Evolutionary conservation across 2,329 filamentous ascomycete species (phyloP).

Genomic region (Pseudogymnoascus sp.): DNA sequence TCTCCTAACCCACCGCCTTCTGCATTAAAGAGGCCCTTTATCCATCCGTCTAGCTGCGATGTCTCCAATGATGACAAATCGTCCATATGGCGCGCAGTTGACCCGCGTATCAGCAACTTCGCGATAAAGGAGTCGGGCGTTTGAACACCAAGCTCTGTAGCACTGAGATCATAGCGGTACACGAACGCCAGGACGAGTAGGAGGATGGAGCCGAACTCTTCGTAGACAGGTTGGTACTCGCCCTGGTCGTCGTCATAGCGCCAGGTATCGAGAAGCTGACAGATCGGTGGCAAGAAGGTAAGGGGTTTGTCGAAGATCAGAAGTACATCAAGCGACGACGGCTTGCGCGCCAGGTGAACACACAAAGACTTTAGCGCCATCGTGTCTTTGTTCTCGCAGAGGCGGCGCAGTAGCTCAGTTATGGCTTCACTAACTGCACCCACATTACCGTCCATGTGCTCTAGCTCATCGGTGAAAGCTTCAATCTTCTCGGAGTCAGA

Average conservation of each 20-base stretch:
- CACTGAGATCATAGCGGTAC: conserved; percentile 63
- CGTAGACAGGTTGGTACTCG: conserved; percentile 78
- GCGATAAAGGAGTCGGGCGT: conserved; percentile 58
- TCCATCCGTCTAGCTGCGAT: conserved; percentile 58
- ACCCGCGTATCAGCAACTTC: conserved; percentile 53
- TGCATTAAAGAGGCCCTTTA: conserved; percentile 39
- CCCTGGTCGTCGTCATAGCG: conserved; percentile 74
- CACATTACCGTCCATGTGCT: conserved; percentile 86
- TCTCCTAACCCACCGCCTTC: conserved; percentile 68
- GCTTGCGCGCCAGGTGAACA: conserved; percentile 62
- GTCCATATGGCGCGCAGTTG: conserved; percentile 47
- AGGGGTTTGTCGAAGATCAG: conserved; percentile 65
- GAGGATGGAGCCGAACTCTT: conserved; percentile 73
- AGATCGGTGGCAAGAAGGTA: conserved; percentile 64
- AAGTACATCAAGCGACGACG: conserved; percentile 64
- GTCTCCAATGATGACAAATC: conserved; percentile 55
- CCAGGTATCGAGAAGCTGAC: conserved; percentile 70
- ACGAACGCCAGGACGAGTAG: conserved; percentile 65
- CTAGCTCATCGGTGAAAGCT: conserved; percentile 70
- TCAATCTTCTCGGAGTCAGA: conserved; percentile 68
- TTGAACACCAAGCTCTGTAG: conserved; percentile 54
- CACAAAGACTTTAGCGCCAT: conserved; percentile 72
- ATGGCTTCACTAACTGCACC: conserved; percentile 75
- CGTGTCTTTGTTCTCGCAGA: conserved; percentile 67
- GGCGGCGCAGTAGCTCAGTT: conserved; percentile 60